Evolutionary conservation across 257 asterid genomes (phyloP).

Genomic region (Asclepias syriaca): DNA sequence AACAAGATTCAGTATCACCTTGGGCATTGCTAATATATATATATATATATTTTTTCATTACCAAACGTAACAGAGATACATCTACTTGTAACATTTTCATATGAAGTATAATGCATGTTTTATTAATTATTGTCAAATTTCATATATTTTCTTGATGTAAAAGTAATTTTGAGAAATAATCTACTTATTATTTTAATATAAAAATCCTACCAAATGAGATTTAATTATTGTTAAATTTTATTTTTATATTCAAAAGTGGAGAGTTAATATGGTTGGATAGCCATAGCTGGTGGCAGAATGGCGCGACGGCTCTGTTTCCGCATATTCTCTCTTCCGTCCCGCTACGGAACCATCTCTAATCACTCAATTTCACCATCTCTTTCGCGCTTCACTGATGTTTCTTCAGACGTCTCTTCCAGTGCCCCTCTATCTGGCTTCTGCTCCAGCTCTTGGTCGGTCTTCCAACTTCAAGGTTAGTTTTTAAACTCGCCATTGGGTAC

Average conservation of each 20-base stretch:
- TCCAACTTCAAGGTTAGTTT: slow-evolving; percentile 35
- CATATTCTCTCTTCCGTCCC: slow-evolving; percentile 6
- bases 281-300: slow-evolving; percentile 3
- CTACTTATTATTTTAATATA: too few species aligned
- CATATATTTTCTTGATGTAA: too few species aligned
- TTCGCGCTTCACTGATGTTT: slow-evolving; percentile 1
- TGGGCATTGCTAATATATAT: too few species aligned
- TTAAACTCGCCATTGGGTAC: not conserved
- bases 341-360: slow-evolving; percentile 3
- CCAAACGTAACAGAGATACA: too few species aligned
- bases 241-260: not conserved
- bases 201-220: too few species aligned
- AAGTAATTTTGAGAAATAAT: too few species aligned
- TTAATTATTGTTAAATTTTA: too few species aligned
- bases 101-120: too few species aligned
- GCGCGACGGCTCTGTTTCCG: slow-evolving; percentile 21
- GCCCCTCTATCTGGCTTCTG: slow-evolving; percentile 5
- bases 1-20: not conserved
- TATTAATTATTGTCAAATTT: too few species aligned
- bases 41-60: too few species aligned
- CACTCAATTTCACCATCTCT: not conserved
- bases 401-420: not conserved
- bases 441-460: slow-evolving; percentile 7
- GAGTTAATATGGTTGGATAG: not conserved
- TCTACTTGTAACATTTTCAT: too few species aligned